Evolutionary conservation across 768 basidiomycete genomes (phyloP).

Genomic region (Mrakia frigida): DNA sequence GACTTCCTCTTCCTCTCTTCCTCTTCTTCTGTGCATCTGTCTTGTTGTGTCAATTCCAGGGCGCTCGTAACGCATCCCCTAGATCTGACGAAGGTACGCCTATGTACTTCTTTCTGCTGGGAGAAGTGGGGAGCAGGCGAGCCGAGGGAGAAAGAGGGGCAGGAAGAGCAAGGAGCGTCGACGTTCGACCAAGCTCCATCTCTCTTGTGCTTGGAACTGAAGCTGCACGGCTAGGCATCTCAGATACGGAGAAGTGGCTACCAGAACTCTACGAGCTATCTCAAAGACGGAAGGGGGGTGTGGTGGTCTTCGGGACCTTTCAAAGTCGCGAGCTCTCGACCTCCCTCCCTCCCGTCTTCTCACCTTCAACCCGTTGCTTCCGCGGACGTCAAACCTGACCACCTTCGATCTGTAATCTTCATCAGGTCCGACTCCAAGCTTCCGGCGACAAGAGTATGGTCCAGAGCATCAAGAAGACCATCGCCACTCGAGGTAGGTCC

Average conservation of each 20-base stretch:
- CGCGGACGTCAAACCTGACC: no score
- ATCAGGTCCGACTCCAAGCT: slow-evolving; percentile 64
- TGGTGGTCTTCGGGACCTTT: no score
- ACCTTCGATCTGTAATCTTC: background rate
- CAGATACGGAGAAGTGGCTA: no score
- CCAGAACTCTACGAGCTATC: no score
- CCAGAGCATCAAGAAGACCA: slow-evolving; percentile 72
- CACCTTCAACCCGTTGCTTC: background rate
- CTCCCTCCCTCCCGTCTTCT: background rate
- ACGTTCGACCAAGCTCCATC: no score
- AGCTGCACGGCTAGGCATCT: no score
- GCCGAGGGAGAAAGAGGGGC: background rate
- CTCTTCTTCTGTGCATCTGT: no score
- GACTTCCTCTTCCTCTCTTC: background rate
- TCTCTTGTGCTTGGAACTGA: no score
- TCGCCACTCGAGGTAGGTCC: slow-evolving; percentile 62
- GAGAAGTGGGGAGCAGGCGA: background rate
- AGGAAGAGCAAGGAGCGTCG: no score
- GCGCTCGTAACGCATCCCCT: background rate
- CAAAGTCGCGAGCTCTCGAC: no score
- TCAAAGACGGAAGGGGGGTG: no score
- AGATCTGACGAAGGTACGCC: background rate
- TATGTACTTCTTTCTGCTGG: background rate
- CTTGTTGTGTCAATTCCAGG: background rate
- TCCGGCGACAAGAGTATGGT: slow-evolving; percentile 90